A percentile compares a stretch with the other conserved stretches of the same genome.
Evolutionary conservation across 805 yeast species (phyloP).

Genomic region (Millerozyma acaciae): DNA sequence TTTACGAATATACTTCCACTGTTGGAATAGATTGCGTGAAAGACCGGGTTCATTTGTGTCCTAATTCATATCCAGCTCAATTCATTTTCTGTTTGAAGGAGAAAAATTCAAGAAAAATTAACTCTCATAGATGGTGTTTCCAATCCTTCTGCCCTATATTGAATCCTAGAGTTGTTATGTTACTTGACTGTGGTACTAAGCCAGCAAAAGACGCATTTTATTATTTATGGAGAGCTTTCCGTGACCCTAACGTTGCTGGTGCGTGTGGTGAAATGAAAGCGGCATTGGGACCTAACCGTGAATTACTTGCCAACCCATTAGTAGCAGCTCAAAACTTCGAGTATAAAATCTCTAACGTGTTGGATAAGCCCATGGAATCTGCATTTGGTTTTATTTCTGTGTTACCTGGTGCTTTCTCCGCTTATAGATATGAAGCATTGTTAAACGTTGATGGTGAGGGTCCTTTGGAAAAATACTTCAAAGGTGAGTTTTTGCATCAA

Average conservation of each 20-base stretch:
- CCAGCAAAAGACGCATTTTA: constrained; percentile 83
- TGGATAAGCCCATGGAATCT: constrained; percentile 94
- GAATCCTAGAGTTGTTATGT: constrained; percentile 76
- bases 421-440: constrained; percentile 82
- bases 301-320: constrained; percentile 67
- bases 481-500: constrained; percentile 82
- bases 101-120: constrained; percentile 82
- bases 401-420: constrained; percentile 95
- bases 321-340: constrained; percentile 97
- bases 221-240: constrained; percentile 85
- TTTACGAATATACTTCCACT: constrained; percentile 90
- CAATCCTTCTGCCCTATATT: constrained; percentile 85
- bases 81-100: constrained; percentile 87
- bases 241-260: constrained; percentile 82
- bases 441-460: constrained; percentile 69
- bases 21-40: constrained; percentile 75
- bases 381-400: constrained; percentile 93
- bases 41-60: constrained; percentile 60
- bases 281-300: constrained; percentile 58
- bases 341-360: constrained; percentile 89
- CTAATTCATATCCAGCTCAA: constrained; percentile 77
- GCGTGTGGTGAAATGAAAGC: constrained; percentile 97
- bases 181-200: constrained; percentile 92
- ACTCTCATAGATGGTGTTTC: constrained; percentile 96
- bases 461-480: constrained; percentile 85